These are phyloP conservation scores for Chlorella sp. DNA, from an alignment of 139 green algal species.

Conservation along the genomic window DNA sequence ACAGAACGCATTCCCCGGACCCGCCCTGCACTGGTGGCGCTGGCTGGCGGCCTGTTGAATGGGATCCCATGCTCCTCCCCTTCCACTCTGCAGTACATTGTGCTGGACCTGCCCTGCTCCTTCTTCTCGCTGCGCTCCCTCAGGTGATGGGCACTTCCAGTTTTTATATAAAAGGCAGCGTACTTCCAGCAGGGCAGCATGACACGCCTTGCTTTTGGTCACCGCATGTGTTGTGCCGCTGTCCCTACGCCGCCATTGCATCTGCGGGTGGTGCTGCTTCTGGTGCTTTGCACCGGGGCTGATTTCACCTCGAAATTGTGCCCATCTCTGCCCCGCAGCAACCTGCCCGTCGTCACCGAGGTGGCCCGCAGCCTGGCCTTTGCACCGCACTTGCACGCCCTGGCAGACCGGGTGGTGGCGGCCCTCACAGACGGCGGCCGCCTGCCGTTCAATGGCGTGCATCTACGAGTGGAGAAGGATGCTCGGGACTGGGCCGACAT, in stretches of 20 bases:
- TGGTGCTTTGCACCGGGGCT: neutral
- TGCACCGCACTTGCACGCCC: conserved; percentile 44
- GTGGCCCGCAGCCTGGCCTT: conserved; percentile 71
- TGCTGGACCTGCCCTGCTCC: conserved; percentile 77
- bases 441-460: conserved; percentile 63
- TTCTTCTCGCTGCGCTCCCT: conserved; percentile 69
- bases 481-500: conserved; percentile 74
- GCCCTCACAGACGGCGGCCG: conserved; percentile 47
- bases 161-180: no score
- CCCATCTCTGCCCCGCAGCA: neutral
- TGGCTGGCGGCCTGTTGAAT: no score
- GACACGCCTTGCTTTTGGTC: no score
- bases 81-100: conserved; percentile 52
- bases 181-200: no score
- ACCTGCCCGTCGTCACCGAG: conserved; percentile 56
- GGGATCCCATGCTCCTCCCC: no score
- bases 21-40: no score
- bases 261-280: no score
- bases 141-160: conserved; percentile 21
- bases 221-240: no score
- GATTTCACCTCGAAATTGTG: neutral
- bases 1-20: no score
- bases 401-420: conserved; percentile 64
- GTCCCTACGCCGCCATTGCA: no score
- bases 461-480: conserved; percentile 75